phyloP scores from a whole-genome alignment of 2,329 filamentous ascomycete species.

The Talaromyces sp. region DNA sequence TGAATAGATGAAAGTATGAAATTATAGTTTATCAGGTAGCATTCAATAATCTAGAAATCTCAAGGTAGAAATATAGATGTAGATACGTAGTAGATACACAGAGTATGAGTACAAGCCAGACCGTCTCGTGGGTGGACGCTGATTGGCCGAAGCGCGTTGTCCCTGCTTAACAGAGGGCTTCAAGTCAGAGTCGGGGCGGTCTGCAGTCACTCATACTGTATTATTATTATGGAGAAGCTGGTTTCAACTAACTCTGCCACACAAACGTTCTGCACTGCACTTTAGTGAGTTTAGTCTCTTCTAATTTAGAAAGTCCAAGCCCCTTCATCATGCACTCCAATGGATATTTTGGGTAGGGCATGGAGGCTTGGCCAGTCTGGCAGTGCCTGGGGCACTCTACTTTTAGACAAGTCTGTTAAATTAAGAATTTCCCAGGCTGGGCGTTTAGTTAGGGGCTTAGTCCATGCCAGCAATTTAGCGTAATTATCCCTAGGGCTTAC shows the following conservation, averaged over 20 bases:
- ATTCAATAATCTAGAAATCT: background rate
- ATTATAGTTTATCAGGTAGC: background rate
- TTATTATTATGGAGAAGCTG: background rate
- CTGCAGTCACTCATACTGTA: background rate
- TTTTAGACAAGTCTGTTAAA: background rate
- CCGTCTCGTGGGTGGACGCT: conserved; percentile 8
- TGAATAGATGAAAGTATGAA: background rate
- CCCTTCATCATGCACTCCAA: conserved; percentile 6
- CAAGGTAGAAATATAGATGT: background rate
- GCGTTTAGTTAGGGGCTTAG: background rate
- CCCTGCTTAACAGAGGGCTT: conserved; percentile 5
- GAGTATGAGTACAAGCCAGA: background rate
- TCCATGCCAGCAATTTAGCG: background rate
- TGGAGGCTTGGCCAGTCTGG: conserved; percentile 9
- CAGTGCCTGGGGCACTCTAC: conserved; percentile 11
- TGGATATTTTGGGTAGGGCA: conserved; percentile 2
- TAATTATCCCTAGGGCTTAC: conserved; percentile 10
- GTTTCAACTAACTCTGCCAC: conserved; percentile 1
- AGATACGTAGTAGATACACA: background rate
- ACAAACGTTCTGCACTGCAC: conserved; percentile 3
- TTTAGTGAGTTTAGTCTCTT: background rate
- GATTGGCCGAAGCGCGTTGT: conserved; percentile 2
- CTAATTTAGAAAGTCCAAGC: conserved; percentile 5
- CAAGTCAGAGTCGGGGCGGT: conserved; percentile 12
- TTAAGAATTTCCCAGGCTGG: background rate